Evolutionary conservation across 192 early-diverging fungal species (phyloP).

Genomic region (Chytriomyces confervae): DNA sequence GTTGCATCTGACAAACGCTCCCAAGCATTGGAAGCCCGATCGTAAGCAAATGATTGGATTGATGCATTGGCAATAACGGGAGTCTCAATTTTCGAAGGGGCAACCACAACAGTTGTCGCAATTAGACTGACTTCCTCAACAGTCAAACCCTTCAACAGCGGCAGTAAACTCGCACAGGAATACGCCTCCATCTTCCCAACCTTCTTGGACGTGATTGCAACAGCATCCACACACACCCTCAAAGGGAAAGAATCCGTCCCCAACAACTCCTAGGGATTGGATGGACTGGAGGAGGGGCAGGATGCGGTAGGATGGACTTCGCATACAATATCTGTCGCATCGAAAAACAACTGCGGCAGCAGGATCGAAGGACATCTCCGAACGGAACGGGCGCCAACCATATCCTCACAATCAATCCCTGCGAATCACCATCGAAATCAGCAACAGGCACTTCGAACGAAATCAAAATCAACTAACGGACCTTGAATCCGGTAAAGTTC

Average conservation of each 20-base stretch:
- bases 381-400: no score
- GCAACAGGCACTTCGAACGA: no score
- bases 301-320: no score
- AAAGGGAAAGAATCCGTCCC: neutral
- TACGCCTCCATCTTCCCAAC: constrained; percentile 7
- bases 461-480: no score
- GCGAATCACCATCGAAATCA: no score
- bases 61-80: neutral
- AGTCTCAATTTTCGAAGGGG: neutral
- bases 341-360: no score
- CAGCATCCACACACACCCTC: neutral
- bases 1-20: neutral
- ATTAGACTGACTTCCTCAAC: neutral
- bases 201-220: constrained; percentile 24
- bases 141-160: neutral
- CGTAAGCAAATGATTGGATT: neutral
- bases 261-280: no score
- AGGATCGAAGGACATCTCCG: no score
- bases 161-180: neutral
- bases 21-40: constrained; percentile 11
- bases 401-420: no score
- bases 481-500: no score
- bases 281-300: no score
- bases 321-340: no score
- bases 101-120: neutral